Percentiles rank a stretch among this genome's conserved stretches.
These are phyloP conservation scores for Penicillium sp. DNA, from an alignment of 2,329 filamentous ascomycete genomes.

Conservation along the genomic window DNA sequence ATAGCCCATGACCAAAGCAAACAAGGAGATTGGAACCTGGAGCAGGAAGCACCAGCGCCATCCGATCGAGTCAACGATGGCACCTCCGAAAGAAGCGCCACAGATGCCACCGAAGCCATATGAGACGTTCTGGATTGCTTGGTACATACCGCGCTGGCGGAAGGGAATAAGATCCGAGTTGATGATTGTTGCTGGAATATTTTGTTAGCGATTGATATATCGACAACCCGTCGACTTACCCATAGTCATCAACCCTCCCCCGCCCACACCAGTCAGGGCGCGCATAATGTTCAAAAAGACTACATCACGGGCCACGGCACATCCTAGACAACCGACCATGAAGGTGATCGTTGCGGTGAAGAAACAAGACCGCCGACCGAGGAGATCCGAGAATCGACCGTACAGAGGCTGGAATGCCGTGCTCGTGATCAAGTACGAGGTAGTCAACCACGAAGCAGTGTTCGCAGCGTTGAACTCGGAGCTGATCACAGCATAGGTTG, in stretches of 20 bases:
- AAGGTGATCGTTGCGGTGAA: conserved; percentile 64
- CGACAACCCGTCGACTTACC: conserved; percentile 30
- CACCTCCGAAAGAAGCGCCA: conserved; percentile 46
- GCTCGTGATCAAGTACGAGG: conserved; percentile 64
- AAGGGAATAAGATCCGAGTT: conserved; percentile 73
- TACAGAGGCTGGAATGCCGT: conserved; percentile 70
- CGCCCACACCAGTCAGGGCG: conserved; percentile 69
- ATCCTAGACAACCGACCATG: conserved; percentile 64
- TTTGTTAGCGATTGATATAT: neutral
- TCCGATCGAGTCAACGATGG: conserved; percentile 45
- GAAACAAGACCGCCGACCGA: conserved; percentile 62
- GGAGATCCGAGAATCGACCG: conserved; percentile 69
- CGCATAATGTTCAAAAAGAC: conserved; percentile 68
- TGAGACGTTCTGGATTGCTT: conserved; percentile 61
- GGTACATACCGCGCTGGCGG: conserved; percentile 68
- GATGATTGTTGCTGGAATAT: conserved; percentile 57
- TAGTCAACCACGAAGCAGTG: conserved; percentile 52
- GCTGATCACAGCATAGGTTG: conserved; percentile 47
- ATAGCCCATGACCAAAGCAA: conserved; percentile 55
- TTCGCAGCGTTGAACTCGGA: conserved; percentile 49
- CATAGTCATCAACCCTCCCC: conserved; percentile 67
- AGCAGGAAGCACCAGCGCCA: conserved; percentile 57
- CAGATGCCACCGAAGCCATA: conserved; percentile 63
- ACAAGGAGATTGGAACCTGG: conserved; percentile 58
- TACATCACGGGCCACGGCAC: conserved; percentile 65